Base-by-base conservation (phyloP, 768 basidiomycete genomes). In the Leccinum fibrillosum region DNA sequence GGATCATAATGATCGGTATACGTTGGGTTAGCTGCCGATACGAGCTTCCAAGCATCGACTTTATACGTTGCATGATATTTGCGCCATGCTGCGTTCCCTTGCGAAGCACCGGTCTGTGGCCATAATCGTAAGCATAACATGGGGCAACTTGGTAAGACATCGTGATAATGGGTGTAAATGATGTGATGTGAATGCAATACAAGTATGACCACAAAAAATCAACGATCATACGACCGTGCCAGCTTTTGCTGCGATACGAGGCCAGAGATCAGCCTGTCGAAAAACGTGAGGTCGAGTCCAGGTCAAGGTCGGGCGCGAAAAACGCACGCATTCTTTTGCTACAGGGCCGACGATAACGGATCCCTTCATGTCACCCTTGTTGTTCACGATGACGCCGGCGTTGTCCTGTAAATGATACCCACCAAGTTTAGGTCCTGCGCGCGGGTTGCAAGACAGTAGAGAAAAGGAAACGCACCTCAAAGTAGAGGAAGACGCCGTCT, bases 361-460 rank as follows among this genome's bases (percentile, higher is more conserved):
- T 52, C 96, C 96, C 83, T 99, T 99, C 97, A 99, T 99, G 81
- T 99, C 97, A 69, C 96, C 96, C 84, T 98, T 98, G 71, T 92
- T 89, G 81, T 97, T 98, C 69, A 98, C 94, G 62, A 96, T 96
- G 55, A 96, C 94, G 75, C 94, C 94, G 45, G 94, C 94, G 72
- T 95, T 95, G 77, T 96, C 94, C 89, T 89, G 42, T 19, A 39
- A 39, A 4, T 39, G 37, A 39, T 39, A 9, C 37, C 37, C 17
- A 37, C 17, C 39, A 0, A 19, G n/a, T 42, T 42, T 42, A 11
- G 39, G 39, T 5, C 10, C n/a, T n/a, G 15, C n/a, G 10, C 4
- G 2, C 7, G 3, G 11, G 13, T 17, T 10, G 11, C 39, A n/a
- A 42, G 17, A 39, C 8, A 7, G 7, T 15, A 37, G 4, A 17